phyloP scores from a whole-genome alignment of 1,284 basidiomycete species.

The Microbotryomycetes sp. region DNA sequence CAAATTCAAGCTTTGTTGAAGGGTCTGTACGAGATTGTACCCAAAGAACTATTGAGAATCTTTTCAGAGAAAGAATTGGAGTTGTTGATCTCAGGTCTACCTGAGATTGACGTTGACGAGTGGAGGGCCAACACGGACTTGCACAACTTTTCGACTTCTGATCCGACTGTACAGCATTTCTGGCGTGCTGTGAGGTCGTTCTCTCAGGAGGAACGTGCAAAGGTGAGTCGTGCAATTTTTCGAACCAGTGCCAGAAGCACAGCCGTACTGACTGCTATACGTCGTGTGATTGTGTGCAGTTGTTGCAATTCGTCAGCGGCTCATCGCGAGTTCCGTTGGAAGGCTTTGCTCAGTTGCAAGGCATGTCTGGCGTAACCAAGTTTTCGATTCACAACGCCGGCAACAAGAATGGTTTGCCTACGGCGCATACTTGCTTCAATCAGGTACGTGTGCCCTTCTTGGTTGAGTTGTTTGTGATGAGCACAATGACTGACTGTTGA shows the following conservation, averaged over 20 bases:
- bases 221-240: conserved; percentile 47
- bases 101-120: conserved; percentile 98
- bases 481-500: background rate
- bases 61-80: conserved; percentile 98
- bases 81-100: conserved; percentile 55
- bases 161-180: conserved; percentile 97
- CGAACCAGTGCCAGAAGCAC: background rate
- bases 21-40: conserved; percentile 95
- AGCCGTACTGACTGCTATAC: background rate
- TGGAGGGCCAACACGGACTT: conserved; percentile 91
- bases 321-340: conserved; percentile 74
- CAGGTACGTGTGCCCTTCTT: conserved; percentile 38
- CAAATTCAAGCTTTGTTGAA: conserved; percentile 85
- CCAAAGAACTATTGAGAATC: conserved; percentile 66
- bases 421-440: conserved; percentile 59
- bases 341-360: conserved; percentile 37
- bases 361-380: conserved; percentile 53
- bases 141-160: conserved; percentile 48
- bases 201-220: conserved; percentile 91
- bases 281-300: conserved; percentile 8
- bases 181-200: conserved; percentile 98
- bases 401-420: conserved; percentile 49
- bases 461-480: background rate
- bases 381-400: conserved; percentile 95
- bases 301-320: conserved; percentile 82